These are phyloP conservation scores for Dimargaris verticillata DNA, from an alignment of 192 early-diverging fungal species.

Conservation along the genomic window DNA sequence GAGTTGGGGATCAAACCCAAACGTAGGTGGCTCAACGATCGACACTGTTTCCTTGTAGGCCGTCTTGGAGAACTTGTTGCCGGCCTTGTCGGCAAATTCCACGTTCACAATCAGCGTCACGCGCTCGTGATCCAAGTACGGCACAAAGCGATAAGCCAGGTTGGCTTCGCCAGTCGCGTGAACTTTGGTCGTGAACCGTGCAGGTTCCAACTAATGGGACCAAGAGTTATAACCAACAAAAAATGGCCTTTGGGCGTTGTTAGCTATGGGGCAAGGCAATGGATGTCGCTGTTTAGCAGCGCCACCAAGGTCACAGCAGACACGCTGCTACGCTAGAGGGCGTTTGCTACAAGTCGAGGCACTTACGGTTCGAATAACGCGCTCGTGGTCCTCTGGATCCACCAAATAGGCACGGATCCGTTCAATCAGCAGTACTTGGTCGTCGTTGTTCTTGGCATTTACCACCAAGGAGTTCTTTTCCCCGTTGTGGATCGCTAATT, in stretches of 20 bases:
- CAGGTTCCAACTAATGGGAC: slow-evolving; percentile 3
- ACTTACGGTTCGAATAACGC: not conserved
- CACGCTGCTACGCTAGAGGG: not conserved
- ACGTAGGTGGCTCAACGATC: not conserved
- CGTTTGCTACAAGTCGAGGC: not conserved
- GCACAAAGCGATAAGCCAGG: slow-evolving; percentile 1
- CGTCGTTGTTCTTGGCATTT: not conserved
- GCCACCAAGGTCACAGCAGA: not conserved
- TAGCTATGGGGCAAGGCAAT: not conserved
- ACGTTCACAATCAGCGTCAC: not conserved
- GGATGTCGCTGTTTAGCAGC: not conserved
- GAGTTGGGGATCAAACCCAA: slow-evolving; percentile 7
- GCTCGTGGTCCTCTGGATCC: not conserved
- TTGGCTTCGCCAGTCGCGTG: not conserved
- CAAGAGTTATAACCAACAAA: not conserved
- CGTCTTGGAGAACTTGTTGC: not conserved
- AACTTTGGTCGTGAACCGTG: slow-evolving; percentile 6
- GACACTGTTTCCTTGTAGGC: slow-evolving; percentile 5
- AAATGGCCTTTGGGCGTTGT: not conserved
- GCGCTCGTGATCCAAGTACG: not conserved
- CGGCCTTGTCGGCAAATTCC: slow-evolving; percentile 5
- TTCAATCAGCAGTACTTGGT: not conserved
- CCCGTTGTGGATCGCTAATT: not conserved
- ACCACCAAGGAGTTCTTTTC: not conserved
- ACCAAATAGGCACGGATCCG: slow-evolving; percentile 6